Conservation (phyloP, 2,329 filamentous ascomycete species). For the Peltaster fructicola region DNA sequence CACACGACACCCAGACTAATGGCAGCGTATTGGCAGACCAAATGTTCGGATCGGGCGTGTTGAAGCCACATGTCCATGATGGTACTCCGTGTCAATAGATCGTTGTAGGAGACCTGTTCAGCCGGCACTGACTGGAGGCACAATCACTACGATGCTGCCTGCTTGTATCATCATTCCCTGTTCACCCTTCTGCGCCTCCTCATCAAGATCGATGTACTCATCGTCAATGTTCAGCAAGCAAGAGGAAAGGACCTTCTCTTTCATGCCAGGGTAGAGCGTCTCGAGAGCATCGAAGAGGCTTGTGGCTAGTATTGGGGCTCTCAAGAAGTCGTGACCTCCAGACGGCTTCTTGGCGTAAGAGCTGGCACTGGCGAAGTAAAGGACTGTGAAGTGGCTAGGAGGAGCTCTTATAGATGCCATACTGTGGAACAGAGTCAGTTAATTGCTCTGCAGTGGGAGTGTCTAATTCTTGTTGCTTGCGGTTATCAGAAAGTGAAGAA, state of each 20-base stretch:
- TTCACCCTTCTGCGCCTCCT: constrained; percentile 25
- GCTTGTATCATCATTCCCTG: constrained; percentile 39
- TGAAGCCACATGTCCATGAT: no score
- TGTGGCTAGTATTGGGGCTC: constrained; percentile 45
- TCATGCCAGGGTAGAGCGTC: constrained; percentile 51
- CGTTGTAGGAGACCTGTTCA: no score
- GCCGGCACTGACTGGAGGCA: constrained; percentile 75
- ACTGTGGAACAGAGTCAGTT: constrained; percentile 1
- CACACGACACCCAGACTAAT: no score
- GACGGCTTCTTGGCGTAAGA: constrained; percentile 53
- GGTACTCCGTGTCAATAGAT: no score
- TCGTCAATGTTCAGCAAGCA: constrained; percentile 67
- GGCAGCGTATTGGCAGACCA: no score
- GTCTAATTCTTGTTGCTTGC: background rate
- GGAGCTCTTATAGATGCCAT: constrained; percentile 33
- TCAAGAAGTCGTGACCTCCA: constrained; percentile 45
- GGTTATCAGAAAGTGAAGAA: constrained; percentile 8
- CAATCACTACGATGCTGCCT: constrained; percentile 73
- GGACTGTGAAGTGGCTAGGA: constrained; percentile 53
- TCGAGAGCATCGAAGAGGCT: constrained; percentile 53
- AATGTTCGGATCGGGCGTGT: no score
- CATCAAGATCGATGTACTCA: constrained; percentile 56
- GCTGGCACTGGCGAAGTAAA: constrained; percentile 65
- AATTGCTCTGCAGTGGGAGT: background rate
- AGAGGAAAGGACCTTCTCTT: constrained; percentile 47